Conservation (phyloP, 495 filamentous ascomycete species). For the Penicillium salamii region DNA sequence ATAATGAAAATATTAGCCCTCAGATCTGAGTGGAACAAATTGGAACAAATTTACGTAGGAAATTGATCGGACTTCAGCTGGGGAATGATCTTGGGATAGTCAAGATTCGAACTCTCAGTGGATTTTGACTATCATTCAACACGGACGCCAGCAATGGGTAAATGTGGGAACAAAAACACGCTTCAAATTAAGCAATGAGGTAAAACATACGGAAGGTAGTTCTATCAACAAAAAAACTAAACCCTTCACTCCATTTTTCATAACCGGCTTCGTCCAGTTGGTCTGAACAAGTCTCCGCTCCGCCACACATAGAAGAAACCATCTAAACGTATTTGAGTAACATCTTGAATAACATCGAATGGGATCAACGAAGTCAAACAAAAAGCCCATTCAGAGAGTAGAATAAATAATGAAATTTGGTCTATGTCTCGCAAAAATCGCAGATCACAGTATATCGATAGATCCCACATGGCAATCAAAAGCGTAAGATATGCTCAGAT, state of each 20-base stretch:
- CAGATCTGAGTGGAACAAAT: too few relatives aligned
- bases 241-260: conserved; percentile 2
- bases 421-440: background rate
- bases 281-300: too few relatives aligned
- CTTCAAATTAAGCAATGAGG: conserved; percentile 9
- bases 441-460: background rate
- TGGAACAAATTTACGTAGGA: too few relatives aligned
- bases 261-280: too few relatives aligned
- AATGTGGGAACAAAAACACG: background rate
- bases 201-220: background rate
- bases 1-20: background rate
- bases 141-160: too few relatives aligned
- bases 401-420: background rate
- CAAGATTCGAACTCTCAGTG: background rate
- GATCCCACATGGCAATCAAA: background rate
- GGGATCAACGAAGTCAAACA: background rate
- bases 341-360: too few relatives aligned
- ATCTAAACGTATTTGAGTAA: too few relatives aligned
- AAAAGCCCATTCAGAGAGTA: background rate
- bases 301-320: too few relatives aligned
- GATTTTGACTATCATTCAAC: background rate
- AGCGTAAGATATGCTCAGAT: background rate
- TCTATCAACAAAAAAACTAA: conserved; percentile 1
- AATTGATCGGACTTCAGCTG: too few relatives aligned
- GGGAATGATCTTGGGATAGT: too few relatives aligned